Percentiles rank a stretch among this genome's conserved stretches.
Evolutionary conservation across 768 basidiomycete species (phyloP).

Genomic region (Leccinum ochraceum): DNA sequence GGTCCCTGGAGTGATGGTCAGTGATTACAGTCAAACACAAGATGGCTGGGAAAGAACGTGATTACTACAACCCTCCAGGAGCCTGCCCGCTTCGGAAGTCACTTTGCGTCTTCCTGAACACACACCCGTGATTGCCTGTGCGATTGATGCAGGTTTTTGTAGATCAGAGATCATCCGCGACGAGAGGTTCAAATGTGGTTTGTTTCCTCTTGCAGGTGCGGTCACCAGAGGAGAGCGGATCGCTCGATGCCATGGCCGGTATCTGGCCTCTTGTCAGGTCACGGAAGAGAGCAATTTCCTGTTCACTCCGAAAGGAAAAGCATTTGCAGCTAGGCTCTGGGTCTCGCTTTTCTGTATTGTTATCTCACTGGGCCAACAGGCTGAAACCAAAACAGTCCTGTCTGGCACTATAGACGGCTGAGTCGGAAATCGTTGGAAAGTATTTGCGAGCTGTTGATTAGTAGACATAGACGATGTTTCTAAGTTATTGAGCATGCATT

Average conservation of each 20-base stretch:
- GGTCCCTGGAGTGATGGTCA: conserved; percentile 20
- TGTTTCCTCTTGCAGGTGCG: conserved; percentile 19
- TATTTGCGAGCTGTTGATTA: conserved; percentile 1
- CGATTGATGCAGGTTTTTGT: conserved; percentile 38
- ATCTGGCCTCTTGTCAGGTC: conserved; percentile 26
- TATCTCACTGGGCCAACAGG: conserved; percentile 12
- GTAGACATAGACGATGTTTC: not conserved
- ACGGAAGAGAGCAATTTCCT: conserved; percentile 34
- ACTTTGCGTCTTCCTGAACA: conserved; percentile 25
- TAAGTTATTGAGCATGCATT: not conserved
- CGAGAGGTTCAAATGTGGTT: conserved; percentile 1
- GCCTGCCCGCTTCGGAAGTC: conserved; percentile 14
- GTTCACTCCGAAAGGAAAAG: conserved; percentile 29
- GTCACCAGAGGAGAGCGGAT: conserved; percentile 34
- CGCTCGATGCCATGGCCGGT: conserved; percentile 32
- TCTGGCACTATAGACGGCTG: conserved; percentile 20
- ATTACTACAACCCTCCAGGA: conserved; percentile 6
- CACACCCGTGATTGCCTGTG: conserved; percentile 25
- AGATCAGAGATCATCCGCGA: conserved; percentile 29
- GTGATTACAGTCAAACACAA: conserved; percentile 29
- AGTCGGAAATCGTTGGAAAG: conserved; percentile 20
- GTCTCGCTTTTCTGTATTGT: conserved; percentile 16
- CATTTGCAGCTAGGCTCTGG: conserved; percentile 34
- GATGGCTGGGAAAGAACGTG: conserved; percentile 54
- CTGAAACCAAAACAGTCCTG: conserved; percentile 24